A percentile compares a stretch with the other conserved stretches of the same genome.
Evolutionary conservation across 306 rosid species (phyloP).

Genomic region (Alnus rubra): DNA sequence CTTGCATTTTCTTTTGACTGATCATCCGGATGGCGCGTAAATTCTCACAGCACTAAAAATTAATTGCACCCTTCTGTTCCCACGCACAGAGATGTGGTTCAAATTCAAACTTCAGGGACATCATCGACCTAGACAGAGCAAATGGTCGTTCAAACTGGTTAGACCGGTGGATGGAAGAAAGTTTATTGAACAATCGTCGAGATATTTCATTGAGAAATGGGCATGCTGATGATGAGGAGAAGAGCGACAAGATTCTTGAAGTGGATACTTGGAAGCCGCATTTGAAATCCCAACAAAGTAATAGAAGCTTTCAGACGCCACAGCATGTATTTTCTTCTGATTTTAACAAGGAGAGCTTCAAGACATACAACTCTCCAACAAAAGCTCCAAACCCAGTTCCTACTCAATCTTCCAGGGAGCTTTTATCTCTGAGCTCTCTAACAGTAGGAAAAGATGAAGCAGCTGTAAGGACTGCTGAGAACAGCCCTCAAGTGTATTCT

Average conservation of each 20-base stretch:
- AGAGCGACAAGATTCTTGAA: slow-evolving; percentile 89
- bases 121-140: slow-evolving; percentile 37
- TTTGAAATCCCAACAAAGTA: slow-evolving; percentile 46
- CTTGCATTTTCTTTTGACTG: background rate
- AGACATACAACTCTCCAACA: slow-evolving; percentile 48
- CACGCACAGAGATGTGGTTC: slow-evolving; percentile 75
- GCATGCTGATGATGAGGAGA: slow-evolving; percentile 53
- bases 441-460: slow-evolving; percentile 56
- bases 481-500: slow-evolving; percentile 67
- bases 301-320: slow-evolving; percentile 42
- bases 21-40: background rate
- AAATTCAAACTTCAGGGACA: slow-evolving; percentile 64
- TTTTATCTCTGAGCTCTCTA: slow-evolving; percentile 32
- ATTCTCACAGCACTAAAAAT: background rate
- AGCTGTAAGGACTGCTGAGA: slow-evolving; percentile 46
- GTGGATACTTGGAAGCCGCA: slow-evolving; percentile 95
- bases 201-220: slow-evolving; percentile 41
- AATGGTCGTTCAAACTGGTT: slow-evolving; percentile 58
- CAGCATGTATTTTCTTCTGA: slow-evolving; percentile 44
- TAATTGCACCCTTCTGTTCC: slow-evolving; percentile 21
- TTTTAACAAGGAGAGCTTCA: slow-evolving; percentile 30
- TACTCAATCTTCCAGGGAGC: slow-evolving; percentile 41
- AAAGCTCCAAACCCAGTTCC: slow-evolving; percentile 39
- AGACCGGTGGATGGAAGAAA: slow-evolving; percentile 95
- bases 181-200: slow-evolving; percentile 37